phyloP scores from a whole-genome alignment of 345 rosid genomes.

The Diplotaxis tenuifolia region DNA sequence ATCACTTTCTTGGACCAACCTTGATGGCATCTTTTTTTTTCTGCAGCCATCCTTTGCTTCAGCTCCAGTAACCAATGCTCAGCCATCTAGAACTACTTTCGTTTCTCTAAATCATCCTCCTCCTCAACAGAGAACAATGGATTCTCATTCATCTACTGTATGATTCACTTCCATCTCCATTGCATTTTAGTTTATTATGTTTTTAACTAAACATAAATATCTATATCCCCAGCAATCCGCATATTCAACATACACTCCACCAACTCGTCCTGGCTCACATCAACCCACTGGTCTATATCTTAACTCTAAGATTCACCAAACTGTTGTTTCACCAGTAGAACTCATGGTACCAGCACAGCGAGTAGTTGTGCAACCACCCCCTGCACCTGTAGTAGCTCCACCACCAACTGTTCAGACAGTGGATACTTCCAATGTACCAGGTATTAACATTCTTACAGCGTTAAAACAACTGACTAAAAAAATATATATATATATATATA shows the following conservation, averaged over 20 bases:
- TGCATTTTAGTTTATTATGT: background rate
- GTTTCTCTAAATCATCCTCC: background rate
- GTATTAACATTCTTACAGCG: background rate
- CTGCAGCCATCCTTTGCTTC: background rate
- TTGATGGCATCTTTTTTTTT: background rate
- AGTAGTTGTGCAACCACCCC: background rate
- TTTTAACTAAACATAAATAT: background rate
- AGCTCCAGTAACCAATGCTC: background rate
- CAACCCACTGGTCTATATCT: background rate
- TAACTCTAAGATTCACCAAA: background rate
- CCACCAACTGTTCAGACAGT: background rate
- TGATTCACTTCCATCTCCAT: background rate
- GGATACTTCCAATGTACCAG: background rate
- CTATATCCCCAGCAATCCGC: background rate
- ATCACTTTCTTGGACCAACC: background rate
- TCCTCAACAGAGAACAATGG: background rate
- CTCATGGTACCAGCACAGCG: conserved; percentile 3
- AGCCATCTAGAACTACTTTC: background rate
- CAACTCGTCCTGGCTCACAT: background rate
- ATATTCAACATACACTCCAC: background rate
- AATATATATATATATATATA: no score
- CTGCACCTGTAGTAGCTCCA: conserved; percentile 4
- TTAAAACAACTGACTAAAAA: background rate
- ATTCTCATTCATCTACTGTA: background rate
- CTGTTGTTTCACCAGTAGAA: background rate